Conservation (phyloP, 805 yeast species). For the Isabelozyma rhagii region DNA sequence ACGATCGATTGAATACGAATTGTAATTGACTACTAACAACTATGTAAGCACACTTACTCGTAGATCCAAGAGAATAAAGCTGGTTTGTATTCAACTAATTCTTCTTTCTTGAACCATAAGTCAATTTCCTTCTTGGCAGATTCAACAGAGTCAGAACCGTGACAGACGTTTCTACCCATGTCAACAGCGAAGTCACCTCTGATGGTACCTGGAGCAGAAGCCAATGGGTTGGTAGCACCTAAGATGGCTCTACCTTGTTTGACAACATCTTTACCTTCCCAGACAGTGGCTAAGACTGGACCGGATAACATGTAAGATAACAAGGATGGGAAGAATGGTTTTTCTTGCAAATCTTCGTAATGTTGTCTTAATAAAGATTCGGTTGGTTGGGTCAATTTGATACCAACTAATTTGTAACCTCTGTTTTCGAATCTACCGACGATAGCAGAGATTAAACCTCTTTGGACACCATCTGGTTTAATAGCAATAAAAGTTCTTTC, state of each 20-base stretch:
- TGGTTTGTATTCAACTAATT: constrained; percentile 87
- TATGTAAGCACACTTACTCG: constrained; percentile 54
- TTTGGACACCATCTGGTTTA: constrained; percentile 99
- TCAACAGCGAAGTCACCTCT: constrained; percentile 99
- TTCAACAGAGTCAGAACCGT: constrained; percentile 99
- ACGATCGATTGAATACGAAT: constrained; percentile 19
- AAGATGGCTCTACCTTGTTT: constrained; percentile 96
- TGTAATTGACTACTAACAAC: too few species aligned
- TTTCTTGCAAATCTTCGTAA: constrained; percentile 90
- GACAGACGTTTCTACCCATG: constrained; percentile 98
- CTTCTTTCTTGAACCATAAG: constrained; percentile 98
- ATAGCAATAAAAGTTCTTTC: constrained; percentile 92
- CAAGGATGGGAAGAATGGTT: constrained; percentile 98
- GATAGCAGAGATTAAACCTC: constrained; percentile 91
- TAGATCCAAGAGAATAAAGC: constrained; percentile 86
- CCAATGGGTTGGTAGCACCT: constrained; percentile 99
- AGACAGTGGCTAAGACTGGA: constrained; percentile 97
- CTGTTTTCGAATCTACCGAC: constrained; percentile 92
- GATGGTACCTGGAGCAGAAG: constrained; percentile 98
- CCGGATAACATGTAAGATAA: constrained; percentile 96
- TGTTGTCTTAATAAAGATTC: constrained; percentile 87
- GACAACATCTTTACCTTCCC: constrained; percentile 99
- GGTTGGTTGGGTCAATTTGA: constrained; percentile 85
- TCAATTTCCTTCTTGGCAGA: constrained; percentile 92
- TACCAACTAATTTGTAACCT: constrained; percentile 96